Conservation (phyloP, 2,329 filamentous ascomycete species). For the Penicillium crustosum region DNA sequence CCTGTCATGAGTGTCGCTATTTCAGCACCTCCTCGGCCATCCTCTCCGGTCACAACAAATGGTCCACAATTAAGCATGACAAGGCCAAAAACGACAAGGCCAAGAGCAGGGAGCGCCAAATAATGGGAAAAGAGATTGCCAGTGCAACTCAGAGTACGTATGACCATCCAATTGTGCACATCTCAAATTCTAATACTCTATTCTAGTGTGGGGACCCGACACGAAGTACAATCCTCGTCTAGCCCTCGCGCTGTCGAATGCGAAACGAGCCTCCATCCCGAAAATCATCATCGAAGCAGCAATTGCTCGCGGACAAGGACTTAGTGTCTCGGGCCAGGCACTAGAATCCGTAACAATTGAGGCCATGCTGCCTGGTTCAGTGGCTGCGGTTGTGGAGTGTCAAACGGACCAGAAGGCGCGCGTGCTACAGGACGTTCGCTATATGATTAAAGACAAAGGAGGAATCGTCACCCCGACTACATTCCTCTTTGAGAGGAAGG, state of each 20-base stretch:
- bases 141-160: slow-evolving; percentile 69
- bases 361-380: slow-evolving; percentile 70
- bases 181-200: slow-evolving; percentile 13
- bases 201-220: slow-evolving; percentile 70
- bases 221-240: slow-evolving; percentile 73
- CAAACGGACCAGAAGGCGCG: slow-evolving; percentile 80
- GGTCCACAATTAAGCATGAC: slow-evolving; percentile 95
- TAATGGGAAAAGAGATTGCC: slow-evolving; percentile 70
- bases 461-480: slow-evolving; percentile 71
- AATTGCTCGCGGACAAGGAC: slow-evolving; percentile 83
- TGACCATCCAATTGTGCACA: not conserved
- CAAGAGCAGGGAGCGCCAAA: slow-evolving; percentile 69
- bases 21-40: slow-evolving; percentile 49
- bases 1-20: slow-evolving; percentile 40
- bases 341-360: slow-evolving; percentile 80
- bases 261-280: slow-evolving; percentile 83
- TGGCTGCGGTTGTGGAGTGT: slow-evolving; percentile 78
- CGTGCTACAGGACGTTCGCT: slow-evolving; percentile 69
- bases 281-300: slow-evolving; percentile 82
- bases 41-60: slow-evolving; percentile 79
- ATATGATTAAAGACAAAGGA: slow-evolving; percentile 68
- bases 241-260: slow-evolving; percentile 67
- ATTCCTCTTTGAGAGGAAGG: slow-evolving; percentile 83
- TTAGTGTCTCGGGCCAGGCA: slow-evolving; percentile 68
- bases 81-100: slow-evolving; percentile 79